Evolutionary conservation across 306 rosid genomes (phyloP).

Genomic region (Oxytropis ochrocephala): DNA sequence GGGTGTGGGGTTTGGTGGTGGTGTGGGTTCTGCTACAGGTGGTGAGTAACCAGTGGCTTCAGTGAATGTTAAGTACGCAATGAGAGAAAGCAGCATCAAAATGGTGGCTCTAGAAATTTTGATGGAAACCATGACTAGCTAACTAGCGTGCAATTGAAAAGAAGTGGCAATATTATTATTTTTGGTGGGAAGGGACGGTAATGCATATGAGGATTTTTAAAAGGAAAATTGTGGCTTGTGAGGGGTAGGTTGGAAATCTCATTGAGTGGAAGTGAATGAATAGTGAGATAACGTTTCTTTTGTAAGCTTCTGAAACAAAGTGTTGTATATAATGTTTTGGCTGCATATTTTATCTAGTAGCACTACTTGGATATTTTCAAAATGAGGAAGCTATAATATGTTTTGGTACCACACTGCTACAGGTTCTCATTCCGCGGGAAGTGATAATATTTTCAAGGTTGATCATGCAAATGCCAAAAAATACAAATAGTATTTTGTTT

Average conservation of each 20-base stretch:
- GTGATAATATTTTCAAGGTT: conserved; percentile 28
- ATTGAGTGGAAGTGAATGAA: conserved; percentile 48
- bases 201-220: conserved; percentile 13
- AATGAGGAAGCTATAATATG: background rate
- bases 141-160: background rate
- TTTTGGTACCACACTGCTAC: conserved; percentile 12
- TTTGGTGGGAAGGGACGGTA: background rate
- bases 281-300: conserved; percentile 37
- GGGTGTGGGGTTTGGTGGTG: background rate
- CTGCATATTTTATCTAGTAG: background rate
- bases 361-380: too few species aligned
- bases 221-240: conserved; percentile 27
- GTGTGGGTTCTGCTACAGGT: too few species aligned
- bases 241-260: conserved; percentile 26
- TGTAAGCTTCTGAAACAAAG: conserved; percentile 28
- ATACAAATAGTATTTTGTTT: background rate
- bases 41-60: conserved; percentile 33
- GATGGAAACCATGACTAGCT: conserved; percentile 33
- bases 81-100: conserved; percentile 44
- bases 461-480: conserved; percentile 1
- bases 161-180: background rate
- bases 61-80: conserved; percentile 39
- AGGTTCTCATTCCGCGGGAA: conserved; percentile 23
- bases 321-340: background rate
- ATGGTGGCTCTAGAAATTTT: conserved; percentile 32